Percentiles rank a stretch among this genome's conserved stretches.
Conservation (phyloP, 2,329 filamentous ascomycete genomes). For the Trichoderma aggressivum region DNA sequence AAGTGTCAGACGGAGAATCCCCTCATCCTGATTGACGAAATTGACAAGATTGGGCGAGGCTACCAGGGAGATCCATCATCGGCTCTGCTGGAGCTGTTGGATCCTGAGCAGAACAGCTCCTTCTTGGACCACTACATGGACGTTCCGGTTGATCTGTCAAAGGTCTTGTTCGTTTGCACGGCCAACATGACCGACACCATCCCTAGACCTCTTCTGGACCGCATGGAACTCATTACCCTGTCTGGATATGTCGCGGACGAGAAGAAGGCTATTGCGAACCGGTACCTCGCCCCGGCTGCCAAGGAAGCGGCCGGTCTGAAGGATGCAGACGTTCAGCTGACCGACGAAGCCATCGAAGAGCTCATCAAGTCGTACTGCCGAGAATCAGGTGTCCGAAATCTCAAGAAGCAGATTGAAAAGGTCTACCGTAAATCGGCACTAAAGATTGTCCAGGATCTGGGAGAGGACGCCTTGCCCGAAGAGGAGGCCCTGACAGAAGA, state of each 20-base stretch:
- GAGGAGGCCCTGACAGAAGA: constrained; percentile 79
- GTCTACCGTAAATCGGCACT: constrained; percentile 95
- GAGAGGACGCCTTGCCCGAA: constrained; percentile 78
- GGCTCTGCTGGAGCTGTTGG: constrained; percentile 85
- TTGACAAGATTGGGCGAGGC: constrained; percentile 96
- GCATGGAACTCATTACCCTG: constrained; percentile 96
- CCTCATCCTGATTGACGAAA: constrained; percentile 91
- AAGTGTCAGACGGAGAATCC: constrained; percentile 99
- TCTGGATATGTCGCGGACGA: constrained; percentile 97
- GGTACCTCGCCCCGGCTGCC: constrained; percentile 88
- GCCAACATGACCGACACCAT: constrained; percentile 99
- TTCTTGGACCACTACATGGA: constrained; percentile 99
- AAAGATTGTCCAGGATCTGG: constrained; percentile 93
- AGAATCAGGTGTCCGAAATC: constrained; percentile 91
- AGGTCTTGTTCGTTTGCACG: constrained; percentile 97
- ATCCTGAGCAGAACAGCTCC: constrained; percentile 95
- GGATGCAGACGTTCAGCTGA: constrained; percentile 83
- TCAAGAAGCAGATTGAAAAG: constrained; percentile 99
- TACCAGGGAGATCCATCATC: constrained; percentile 97
- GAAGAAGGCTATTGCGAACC: constrained; percentile 97
- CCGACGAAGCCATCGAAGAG: constrained; percentile 85
- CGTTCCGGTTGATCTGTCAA: constrained; percentile 93
- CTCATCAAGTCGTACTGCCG: constrained; percentile 98
- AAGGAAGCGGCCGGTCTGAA: constrained; percentile 90
- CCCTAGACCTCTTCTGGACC: constrained; percentile 84